Base-by-base conservation (phyloP, 139 green algal genomes). In the Chlamydomonas schloesseri region DNA sequence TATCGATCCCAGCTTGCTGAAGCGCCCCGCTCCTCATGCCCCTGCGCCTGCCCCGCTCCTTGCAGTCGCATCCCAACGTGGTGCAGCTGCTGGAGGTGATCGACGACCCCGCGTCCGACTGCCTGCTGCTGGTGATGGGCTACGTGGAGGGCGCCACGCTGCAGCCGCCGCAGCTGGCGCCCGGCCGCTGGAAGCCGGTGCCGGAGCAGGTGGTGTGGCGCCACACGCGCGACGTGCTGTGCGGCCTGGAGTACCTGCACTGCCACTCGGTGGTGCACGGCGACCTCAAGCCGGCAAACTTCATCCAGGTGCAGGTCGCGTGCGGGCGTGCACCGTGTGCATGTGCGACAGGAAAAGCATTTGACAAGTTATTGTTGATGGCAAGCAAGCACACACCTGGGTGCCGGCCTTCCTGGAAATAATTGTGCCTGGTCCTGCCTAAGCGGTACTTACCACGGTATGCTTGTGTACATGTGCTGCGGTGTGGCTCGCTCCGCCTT, bases 231-330 rank as follows among this genome's bases (percentile, higher is more conserved):
- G 83, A 92, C 50, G 84, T 92, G 26, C 69, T 84, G 6, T 75
- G 90, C 84, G 93, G 93, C 23, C 89, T 95, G 76, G 91, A 94
- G 57, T 94, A 94, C 87, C 83, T 95, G 50, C 90, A 94, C 65
- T 64, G 31, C n/a, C 78, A 91, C 42, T 68, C 79, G 23, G 87
- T 91, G 46, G 89, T 93, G n/a, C 89, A 93, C 74, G 90, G 90
- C 37, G 88, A 94, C 81, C 69, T 94, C 2, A 93, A 93, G 70
- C 91, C 91, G 5, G 89, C 90, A 24, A 92, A 93, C 75, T 88
- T 91, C 60, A 87, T 90, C 24, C 64, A 84, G 78, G 78, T 60
- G 71, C 42, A 8, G 42, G 42, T n/a, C n/a, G n/a, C 42, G 42
- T 50, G 42, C 42, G 42, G 42, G 42, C 42, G 42, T 50, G n/a